Percentiles rank a stretch among this genome's conserved stretches.
These are phyloP conservation scores for Chlorella sp. DNA, from an alignment of 139 green algal species.

Conservation along the genomic window DNA sequence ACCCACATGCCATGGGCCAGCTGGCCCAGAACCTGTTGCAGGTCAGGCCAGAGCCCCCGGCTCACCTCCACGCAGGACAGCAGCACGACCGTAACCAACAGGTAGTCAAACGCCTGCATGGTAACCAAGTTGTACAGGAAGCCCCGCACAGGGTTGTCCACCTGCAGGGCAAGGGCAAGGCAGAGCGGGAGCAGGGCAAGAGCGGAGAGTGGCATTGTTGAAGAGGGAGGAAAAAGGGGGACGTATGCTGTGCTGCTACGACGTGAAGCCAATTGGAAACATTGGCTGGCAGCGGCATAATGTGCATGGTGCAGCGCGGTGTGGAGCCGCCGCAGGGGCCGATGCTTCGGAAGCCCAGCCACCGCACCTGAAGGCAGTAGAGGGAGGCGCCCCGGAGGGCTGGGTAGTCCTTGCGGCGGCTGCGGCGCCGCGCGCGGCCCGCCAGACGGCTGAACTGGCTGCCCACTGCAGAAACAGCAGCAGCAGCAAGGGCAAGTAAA, in stretches of 20 bases:
- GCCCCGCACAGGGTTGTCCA: conserved; percentile 57
- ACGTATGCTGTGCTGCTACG: not conserved
- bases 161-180: not conserved
- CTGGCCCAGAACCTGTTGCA: too few species aligned
- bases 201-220: not conserved
- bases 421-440: not conserved
- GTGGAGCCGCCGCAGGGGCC: too few species aligned
- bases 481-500: not conserved
- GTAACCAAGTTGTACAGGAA: conserved; percentile 48
- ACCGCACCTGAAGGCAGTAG: conserved; percentile 52
- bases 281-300: too few species aligned
- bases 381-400: conserved; percentile 40
- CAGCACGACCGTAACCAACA: conserved; percentile 77
- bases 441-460: conserved; percentile 28
- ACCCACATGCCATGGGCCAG: too few species aligned
- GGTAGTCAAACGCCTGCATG: conserved; percentile 66
- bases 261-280: not conserved
- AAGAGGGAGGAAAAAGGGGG: not conserved
- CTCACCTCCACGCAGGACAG: conserved; percentile 77
- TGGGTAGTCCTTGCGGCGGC: conserved; percentile 16
- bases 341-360: too few species aligned
- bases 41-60: not conserved
- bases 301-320: too few species aligned
- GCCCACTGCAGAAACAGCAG: not conserved
- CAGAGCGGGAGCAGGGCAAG: not conserved